These are phyloP conservation scores for Stygiomarasmius scandens DNA, from an alignment of 1,284 basidiomycete genomes.

Conservation along the genomic window DNA sequence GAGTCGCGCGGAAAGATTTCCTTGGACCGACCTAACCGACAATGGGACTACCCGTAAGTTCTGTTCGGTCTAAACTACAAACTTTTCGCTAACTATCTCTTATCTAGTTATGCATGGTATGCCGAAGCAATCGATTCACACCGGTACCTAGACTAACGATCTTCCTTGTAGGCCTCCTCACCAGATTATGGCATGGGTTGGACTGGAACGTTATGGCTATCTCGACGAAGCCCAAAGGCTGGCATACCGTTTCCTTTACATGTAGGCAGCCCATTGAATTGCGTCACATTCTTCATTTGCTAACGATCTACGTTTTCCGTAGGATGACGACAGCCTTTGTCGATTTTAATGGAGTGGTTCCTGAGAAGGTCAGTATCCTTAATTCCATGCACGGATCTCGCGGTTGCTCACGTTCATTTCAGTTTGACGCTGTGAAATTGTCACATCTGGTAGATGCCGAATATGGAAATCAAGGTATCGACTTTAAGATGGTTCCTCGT, in stretches of 20 bases:
- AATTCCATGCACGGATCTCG: background rate
- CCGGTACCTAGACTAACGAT: slow-evolving; percentile 3
- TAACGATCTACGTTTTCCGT: background rate
- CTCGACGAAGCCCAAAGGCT: slow-evolving; percentile 91
- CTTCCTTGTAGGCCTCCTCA: slow-evolving; percentile 80
- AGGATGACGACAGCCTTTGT: slow-evolving; percentile 93
- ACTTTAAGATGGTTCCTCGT: slow-evolving; percentile 94
- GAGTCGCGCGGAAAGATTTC: slow-evolving; percentile 95
- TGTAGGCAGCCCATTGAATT: slow-evolving; percentile 52
- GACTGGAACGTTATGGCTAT: slow-evolving; percentile 94
- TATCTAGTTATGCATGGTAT: slow-evolving; percentile 64
- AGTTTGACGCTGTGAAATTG: slow-evolving; percentile 95
- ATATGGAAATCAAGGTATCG: slow-evolving; percentile 97
- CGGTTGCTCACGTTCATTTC: slow-evolving; percentile 6
- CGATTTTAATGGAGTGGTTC: slow-evolving; percentile 96
- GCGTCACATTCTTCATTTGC: slow-evolving; percentile 8
- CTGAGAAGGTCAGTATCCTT: slow-evolving; percentile 77
- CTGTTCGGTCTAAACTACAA: slow-evolving; percentile 10
- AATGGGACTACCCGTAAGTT: slow-evolving; percentile 91
- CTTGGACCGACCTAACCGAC: slow-evolving; percentile 95
- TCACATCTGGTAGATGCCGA: slow-evolving; percentile 97
- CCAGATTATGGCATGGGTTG: slow-evolving; percentile 97
- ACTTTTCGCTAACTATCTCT: slow-evolving; percentile 16
- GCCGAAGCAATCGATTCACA: slow-evolving; percentile 21
- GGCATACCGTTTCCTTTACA: slow-evolving; percentile 96